A percentile compares a stretch with the other conserved stretches of the same genome.
phyloP scores from a whole-genome alignment of 73 alveolate genomes.

The Halteria grandinella region DNA sequence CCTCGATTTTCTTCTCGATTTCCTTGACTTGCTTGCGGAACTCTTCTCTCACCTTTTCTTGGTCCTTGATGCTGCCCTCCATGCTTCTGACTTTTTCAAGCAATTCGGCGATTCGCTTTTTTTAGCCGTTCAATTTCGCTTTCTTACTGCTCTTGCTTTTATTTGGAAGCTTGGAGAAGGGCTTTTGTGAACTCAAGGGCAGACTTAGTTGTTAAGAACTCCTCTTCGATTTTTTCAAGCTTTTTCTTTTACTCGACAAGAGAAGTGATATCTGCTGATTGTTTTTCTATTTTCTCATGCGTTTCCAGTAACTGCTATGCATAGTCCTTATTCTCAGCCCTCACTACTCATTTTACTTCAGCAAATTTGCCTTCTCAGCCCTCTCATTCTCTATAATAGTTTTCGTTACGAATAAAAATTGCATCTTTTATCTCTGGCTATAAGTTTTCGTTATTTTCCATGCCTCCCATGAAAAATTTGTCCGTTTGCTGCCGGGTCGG shows the following conservation, averaged over 20 bases:
- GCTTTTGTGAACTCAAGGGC: constrained; percentile 6
- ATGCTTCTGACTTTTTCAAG: constrained; percentile 1
- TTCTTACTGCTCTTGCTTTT: constrained; percentile 5
- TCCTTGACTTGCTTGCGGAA: neutral
- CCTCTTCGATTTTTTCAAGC: constrained; percentile 24
- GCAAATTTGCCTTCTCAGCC: constrained; percentile 29
- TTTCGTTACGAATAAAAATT: neutral
- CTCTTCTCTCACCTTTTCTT: constrained; percentile 4
- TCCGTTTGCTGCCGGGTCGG: neutral
- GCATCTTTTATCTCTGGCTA: constrained; percentile 41
- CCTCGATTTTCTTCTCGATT: neutral
- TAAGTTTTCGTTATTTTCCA: neutral
- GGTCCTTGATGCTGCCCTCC: constrained; percentile 11
- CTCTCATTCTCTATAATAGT: constrained; percentile 16
- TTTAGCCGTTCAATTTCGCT: neutral
- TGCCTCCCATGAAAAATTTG: neutral
- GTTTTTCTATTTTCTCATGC: neutral
- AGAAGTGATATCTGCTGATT: constrained; percentile 5
- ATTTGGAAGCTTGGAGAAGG: neutral
- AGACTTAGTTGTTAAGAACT: neutral
- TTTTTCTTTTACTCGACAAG: constrained; percentile 12
- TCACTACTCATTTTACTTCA: constrained; percentile 18
- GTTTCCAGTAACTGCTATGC: constrained; percentile 4
- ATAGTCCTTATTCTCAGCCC: constrained; percentile 20
- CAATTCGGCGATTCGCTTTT: neutral